Conservation (phyloP, 1,284 basidiomycete species). For the Leccinum pachyderme region DNA sequence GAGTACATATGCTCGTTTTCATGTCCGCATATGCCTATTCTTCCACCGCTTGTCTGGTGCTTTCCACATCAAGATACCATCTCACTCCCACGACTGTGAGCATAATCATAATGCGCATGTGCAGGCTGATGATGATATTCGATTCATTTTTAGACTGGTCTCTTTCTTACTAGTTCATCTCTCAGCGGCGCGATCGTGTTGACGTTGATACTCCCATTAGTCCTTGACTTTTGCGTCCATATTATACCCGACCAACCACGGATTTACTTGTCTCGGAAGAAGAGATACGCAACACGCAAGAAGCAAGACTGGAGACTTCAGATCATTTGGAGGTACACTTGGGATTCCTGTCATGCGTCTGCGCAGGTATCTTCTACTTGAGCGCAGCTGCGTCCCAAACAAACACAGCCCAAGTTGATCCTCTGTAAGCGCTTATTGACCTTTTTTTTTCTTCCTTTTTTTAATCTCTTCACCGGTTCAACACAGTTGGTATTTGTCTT, state of each 20-base stretch:
- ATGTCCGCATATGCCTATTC: conserved; percentile 20
- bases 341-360: conserved; percentile 21
- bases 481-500: conserved; percentile 15
- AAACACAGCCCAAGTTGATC: background rate
- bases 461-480: background rate
- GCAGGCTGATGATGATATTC: conserved; percentile 14
- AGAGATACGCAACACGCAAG: background rate
- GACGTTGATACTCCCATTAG: conserved; percentile 12
- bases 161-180: conserved; percentile 16
- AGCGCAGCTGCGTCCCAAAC: conserved; percentile 18
- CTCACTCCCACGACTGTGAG: conserved; percentile 27
- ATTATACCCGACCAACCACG: conserved; percentile 12
- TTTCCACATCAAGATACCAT: conserved; percentile 23
- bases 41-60: conserved; percentile 22
- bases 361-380: conserved; percentile 16
- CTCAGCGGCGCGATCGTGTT: conserved; percentile 17
- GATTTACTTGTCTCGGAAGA: background rate
- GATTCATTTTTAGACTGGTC: conserved; percentile 18
- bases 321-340: conserved; percentile 35
- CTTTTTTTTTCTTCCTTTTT: accelerated
- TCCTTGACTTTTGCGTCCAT: conserved; percentile 21
- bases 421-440: conserved; percentile 10
- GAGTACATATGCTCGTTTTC: conserved; percentile 25
- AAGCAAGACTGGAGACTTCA: conserved; percentile 15
- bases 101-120: accelerated